Evolutionary conservation across 2,329 filamentous ascomycete genomes (phyloP), one percentile per base, ranked within the genome.

Genomic region (Leptographium wingfieldii): DNA sequence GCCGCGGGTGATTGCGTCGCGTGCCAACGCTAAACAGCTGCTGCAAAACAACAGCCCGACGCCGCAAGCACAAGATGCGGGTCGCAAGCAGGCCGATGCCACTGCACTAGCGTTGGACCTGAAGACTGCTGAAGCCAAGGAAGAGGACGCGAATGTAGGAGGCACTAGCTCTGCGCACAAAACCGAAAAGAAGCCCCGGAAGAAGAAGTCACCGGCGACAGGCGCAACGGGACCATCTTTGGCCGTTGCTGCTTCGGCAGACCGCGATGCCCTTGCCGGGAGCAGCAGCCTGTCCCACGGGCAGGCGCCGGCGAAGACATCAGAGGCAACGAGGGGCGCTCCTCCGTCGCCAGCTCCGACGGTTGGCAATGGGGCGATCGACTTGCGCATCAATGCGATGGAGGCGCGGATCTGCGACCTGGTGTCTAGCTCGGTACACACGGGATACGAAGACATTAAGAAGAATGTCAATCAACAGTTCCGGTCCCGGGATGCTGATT

Each of bases 191-290:
- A 83, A 81, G 67, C 69, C 74, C 40, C 72, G 79, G 48, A 88
- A 86, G 75, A 89, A 90, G 77, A 92, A 90, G 77, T 81, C 79
- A 62, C 77, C 76, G 60, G 70, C 72, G 6, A 71, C 73, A 33
- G 71, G 73, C 22, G 14, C 59, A 11, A 16, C 59, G 27, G 35
- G 25, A 14, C 19, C 38, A n/a, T 27, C 59, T 9, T 16, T 19
- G n/a, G n/a, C 49, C 11, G 14, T 31, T 25, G 9, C 55, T 3
- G 33, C 25, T n/a, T 7, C 27, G 1, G n/a, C n/a, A 7, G 10
- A 33, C 7, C 51, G 27, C 5, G 29, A 1, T 68, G 72, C 2
- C 69, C 74, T 9, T 77, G 78, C 63, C 56, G 40, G 49, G 25
- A 31, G 43, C 49, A 27, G 31, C 31, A 25, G 38, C 25, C 12